Evolutionary conservation across 148 eudicot genomes (phyloP).

Genomic region (Agrostemma githago): DNA sequence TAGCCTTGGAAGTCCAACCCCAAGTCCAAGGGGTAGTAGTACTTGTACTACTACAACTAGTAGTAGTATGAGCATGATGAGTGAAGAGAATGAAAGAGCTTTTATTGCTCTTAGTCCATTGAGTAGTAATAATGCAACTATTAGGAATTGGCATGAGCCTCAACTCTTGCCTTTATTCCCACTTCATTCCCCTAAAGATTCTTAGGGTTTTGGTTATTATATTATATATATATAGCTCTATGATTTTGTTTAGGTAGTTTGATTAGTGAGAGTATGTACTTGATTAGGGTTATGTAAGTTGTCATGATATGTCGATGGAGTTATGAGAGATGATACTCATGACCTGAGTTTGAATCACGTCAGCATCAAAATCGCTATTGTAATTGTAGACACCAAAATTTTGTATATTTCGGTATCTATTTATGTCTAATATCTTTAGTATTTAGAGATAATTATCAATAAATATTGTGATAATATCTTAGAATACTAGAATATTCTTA

Average conservation of each 20-base stretch:
- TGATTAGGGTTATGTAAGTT: neutral
- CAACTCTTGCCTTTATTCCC: conserved; percentile 35
- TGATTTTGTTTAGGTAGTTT: neutral
- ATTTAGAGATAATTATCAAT: too few species aligned
- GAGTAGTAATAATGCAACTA: neutral
- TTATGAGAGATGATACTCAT: too few species aligned
- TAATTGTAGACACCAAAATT: too few species aligned
- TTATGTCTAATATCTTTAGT: too few species aligned
- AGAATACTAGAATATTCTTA: too few species aligned
- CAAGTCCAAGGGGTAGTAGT: conserved; percentile 27
- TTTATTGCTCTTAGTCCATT: conserved; percentile 20
- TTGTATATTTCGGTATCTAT: too few species aligned
- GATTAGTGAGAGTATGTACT: neutral
- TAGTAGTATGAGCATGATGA: neutral
- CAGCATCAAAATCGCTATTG: too few species aligned
- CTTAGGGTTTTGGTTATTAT: neutral
- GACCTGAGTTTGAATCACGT: too few species aligned
- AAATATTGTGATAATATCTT: too few species aligned
- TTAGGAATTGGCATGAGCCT: conserved; percentile 20
- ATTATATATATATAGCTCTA: neutral
- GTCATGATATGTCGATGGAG: too few species aligned
- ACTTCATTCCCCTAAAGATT: conserved; percentile 26
- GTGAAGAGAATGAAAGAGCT: conserved; percentile 23
- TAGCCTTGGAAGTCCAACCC: conserved; percentile 27
- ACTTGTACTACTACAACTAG: too few species aligned